These are phyloP conservation scores for Trichoderma koningiopsis DNA, from an alignment of 2,329 filamentous ascomycete species.

Conservation along the genomic window DNA sequence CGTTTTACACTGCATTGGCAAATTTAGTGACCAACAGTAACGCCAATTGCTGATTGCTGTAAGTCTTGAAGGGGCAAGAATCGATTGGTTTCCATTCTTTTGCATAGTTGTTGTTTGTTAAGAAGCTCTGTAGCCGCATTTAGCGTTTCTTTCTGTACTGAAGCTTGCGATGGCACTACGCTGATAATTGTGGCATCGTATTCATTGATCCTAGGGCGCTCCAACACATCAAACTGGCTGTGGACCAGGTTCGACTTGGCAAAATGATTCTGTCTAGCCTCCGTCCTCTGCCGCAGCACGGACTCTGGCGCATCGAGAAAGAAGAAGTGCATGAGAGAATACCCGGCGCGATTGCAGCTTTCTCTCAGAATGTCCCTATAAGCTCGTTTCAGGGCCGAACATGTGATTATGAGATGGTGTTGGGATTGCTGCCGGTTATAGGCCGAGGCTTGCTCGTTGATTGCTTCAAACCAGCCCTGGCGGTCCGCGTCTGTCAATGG, in stretches of 20 bases:
- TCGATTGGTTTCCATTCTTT: not conserved
- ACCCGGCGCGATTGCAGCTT: not conserved
- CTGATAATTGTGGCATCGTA: constrained; percentile 13
- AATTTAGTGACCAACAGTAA: not conserved
- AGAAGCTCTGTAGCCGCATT: not conserved
- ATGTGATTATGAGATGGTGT: constrained; percentile 6
- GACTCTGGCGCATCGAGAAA: constrained; percentile 4
- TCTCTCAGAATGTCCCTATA: not conserved
- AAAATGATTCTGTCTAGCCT: constrained; percentile 2
- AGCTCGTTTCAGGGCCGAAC: constrained; percentile 2
- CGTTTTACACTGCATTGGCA: not conserved
- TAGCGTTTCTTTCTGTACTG: constrained; percentile 30
- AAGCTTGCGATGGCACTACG: not conserved
- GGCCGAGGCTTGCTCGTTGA: constrained; percentile 7
- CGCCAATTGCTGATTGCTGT: not conserved
- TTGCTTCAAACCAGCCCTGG: constrained; percentile 15
- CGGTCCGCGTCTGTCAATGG: not conserved
- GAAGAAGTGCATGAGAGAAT: constrained; percentile 9
- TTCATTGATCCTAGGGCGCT: constrained; percentile 9
- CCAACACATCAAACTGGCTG: constrained; percentile 1
- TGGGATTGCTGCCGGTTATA: not conserved
- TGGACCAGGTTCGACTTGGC: constrained; percentile 15
- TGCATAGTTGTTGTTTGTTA: not conserved
- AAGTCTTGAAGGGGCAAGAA: not conserved
- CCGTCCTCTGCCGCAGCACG: not conserved